phyloP scores from a whole-genome alignment of 306 rosid species.

The Acacia melanoxylon region DNA sequence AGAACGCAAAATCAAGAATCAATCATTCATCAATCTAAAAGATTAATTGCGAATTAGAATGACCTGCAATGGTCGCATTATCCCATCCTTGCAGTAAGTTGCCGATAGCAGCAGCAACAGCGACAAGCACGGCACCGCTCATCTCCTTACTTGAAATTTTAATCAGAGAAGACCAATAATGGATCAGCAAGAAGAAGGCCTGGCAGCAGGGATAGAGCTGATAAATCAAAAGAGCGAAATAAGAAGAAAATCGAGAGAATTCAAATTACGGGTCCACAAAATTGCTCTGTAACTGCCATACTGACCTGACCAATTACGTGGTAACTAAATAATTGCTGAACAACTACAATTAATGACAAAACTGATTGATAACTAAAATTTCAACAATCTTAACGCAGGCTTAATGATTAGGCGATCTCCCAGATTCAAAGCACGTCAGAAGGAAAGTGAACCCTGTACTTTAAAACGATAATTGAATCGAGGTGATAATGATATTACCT shows the following conservation, averaged over 20 bases:
- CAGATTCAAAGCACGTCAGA: background rate
- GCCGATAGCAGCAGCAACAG: slow-evolving; percentile 83
- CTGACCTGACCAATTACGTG: background rate
- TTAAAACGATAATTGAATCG: background rate
- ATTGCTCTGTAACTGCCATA: background rate
- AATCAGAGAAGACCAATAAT: slow-evolving; percentile 25
- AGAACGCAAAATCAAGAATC: background rate
- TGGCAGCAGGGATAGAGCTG: background rate
- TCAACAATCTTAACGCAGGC: background rate
- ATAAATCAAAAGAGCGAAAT: background rate
- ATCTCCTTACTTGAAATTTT: slow-evolving; percentile 36
- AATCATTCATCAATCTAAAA: background rate
- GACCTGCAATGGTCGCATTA: slow-evolving; percentile 91
- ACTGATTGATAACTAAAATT: background rate
- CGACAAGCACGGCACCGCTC: slow-evolving; percentile 87
- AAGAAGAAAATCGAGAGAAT: background rate
- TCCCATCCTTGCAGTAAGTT: slow-evolving; percentile 93
- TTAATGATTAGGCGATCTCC: slow-evolving; percentile 1
- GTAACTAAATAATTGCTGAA: background rate
- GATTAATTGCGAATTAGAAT: background rate
- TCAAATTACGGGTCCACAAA: background rate
- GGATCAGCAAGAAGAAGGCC: slow-evolving; percentile 25
- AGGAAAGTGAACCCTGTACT: slow-evolving; percentile 12
- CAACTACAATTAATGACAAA: background rate
- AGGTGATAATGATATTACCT: slow-evolving; percentile 7